Evolutionary conservation across 1,139 yeast species (phyloP), one percentile per base, ranked within the genome.

Genomic region (Saccharomyces hybrid): DNA sequence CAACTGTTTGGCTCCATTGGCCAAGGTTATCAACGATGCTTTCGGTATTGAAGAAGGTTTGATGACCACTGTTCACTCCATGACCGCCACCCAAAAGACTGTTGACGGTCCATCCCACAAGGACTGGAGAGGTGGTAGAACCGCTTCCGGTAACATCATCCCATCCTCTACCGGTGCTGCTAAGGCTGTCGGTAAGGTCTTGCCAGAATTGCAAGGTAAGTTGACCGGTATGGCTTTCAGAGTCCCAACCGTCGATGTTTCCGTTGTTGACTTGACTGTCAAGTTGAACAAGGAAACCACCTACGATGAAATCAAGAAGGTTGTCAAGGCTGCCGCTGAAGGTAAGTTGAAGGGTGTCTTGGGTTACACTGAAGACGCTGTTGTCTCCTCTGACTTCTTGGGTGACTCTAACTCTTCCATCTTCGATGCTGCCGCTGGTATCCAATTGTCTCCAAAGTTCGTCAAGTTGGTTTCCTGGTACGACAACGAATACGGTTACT

Each of bases 111-210:
- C 95, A 73, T 86, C 95, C 75, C 90, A 85, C 82, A 86, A 86
- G 81, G 95, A 86, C 80, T 86, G 95, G 95, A 85, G 95, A 85
- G 93, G 93, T 77, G 95, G 95, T 75, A 83, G 95, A 82, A 86
- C 93, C 70, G 95, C 95, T 72, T 84, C 90, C 62, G 93, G 88
- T 73, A 86, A 86, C 85, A 86, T 86, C 72, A 86, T 86, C 70
- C 95, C 95, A 76, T 85, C 93, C 53, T 84, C 93, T 63, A 86
- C 95, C 59, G 95, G 95, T 83, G 95, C 95, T 67, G 95, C 95
- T 67, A 86, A 86, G 82, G 93, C 93, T 69, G 95, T 86, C 67
- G 93, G 93, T 78, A 86, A 86, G 78, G 95, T 86, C 71, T 83
- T 86, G 71, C 95, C 95, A 67, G 88, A 78, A 70, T 79, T 86